These are phyloP conservation scores for Acer yangbiense DNA, from an alignment of 345 rosid genomes.

Conservation along the genomic window DNA sequence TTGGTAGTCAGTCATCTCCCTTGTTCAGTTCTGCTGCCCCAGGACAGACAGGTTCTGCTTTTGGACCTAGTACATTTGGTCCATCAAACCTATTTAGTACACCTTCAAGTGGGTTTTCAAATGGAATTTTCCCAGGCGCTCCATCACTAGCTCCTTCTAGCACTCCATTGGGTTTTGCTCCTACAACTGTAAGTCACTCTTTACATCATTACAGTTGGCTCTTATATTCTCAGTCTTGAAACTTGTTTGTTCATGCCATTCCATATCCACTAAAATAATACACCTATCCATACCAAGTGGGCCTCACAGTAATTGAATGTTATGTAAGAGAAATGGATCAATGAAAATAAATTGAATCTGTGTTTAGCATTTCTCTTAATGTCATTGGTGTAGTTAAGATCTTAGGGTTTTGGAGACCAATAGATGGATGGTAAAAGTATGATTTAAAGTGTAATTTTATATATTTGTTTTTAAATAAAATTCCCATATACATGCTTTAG, in stretches of 20 bases:
- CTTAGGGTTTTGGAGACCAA: not conserved
- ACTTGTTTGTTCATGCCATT: not conserved
- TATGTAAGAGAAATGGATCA: not conserved
- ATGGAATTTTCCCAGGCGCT: conserved; percentile 52
- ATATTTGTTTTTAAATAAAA: not conserved
- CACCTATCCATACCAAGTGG: conserved; percentile 17
- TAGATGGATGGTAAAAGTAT: not conserved
- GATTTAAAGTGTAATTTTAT: not conserved
- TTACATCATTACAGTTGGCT: not conserved
- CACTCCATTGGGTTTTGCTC: conserved; percentile 47
- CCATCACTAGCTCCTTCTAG: conserved; percentile 46
- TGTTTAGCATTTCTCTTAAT: not conserved
- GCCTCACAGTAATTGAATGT: conserved; percentile 3
- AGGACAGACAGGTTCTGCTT: conserved; percentile 64
- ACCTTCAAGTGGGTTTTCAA: conserved; percentile 51
- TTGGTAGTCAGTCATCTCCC: conserved; percentile 60
- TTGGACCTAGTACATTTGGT: conserved; percentile 60
- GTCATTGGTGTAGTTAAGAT: not conserved
- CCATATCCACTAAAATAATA: too few species aligned
- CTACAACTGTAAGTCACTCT: conserved; percentile 50
- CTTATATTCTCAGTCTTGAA: not conserved
- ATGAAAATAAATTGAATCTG: not conserved
- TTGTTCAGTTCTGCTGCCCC: conserved; percentile 52
- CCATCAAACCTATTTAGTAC: conserved; percentile 52
- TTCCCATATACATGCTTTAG: not conserved